phyloP scores from a whole-genome alignment of 257 asterid species.

The Nicotiana undulata region DNA sequence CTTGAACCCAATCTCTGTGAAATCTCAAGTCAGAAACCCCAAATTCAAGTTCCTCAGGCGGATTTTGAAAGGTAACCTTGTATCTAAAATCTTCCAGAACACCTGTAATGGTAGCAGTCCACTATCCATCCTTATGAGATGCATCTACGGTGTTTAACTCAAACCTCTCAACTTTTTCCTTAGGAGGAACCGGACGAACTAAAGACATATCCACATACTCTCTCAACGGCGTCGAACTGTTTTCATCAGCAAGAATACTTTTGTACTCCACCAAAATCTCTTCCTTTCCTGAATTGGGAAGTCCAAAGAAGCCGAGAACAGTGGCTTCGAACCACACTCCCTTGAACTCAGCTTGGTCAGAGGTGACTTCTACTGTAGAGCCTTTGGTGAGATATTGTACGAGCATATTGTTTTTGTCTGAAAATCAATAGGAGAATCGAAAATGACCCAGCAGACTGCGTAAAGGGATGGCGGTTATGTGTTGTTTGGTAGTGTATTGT shows the following conservation, averaged over 20 bases:
- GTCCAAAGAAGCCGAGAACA: slow-evolving; percentile 4
- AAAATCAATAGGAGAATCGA: too few species aligned
- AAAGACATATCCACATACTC: slow-evolving; percentile 28
- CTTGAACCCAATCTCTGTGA: slow-evolving; percentile 58
- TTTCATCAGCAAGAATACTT: slow-evolving; percentile 30
- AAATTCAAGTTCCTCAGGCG: slow-evolving; percentile 53
- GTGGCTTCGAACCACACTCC: slow-evolving; percentile 44
- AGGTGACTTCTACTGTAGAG: slow-evolving; percentile 34
- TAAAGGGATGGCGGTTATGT: too few species aligned
- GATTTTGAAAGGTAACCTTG: slow-evolving; percentile 37
- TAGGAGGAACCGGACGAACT: slow-evolving; percentile 50
- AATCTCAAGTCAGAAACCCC: slow-evolving; percentile 41
- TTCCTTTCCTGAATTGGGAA: not conserved
- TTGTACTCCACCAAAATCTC: slow-evolving; percentile 37
- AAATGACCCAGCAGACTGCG: too few species aligned
- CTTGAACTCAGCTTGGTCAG: slow-evolving; percentile 43
- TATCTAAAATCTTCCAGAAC: slow-evolving; percentile 20
- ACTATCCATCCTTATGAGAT: slow-evolving; percentile 56
- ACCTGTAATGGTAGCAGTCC: slow-evolving; percentile 41
- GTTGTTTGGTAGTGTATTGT: too few species aligned
- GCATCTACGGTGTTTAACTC: slow-evolving; percentile 48
- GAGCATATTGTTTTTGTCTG: too few species aligned
- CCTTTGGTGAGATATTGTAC: slow-evolving; percentile 15
- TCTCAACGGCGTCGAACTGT: slow-evolving; percentile 23
- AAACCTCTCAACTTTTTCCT: slow-evolving; percentile 9